phyloP scores from a whole-genome alignment of 2,329 filamentous ascomycete genomes.

The Diaporthe australafricana region DNA sequence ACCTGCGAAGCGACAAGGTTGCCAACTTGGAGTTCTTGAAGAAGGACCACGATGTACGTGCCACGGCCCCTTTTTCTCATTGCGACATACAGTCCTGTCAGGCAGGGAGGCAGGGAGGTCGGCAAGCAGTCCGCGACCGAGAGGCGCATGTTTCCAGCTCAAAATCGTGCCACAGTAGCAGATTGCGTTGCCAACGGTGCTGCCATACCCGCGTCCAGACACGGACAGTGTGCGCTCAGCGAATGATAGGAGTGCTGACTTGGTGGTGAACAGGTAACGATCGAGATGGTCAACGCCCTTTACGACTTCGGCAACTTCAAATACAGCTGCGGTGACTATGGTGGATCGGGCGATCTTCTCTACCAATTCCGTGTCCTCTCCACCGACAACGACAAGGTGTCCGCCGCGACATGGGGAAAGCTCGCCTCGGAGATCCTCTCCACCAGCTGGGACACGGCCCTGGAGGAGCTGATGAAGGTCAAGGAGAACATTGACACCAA shows the following conservation, averaged over 20 bases:
- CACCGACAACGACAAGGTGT: constrained; percentile 98
- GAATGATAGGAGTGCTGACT: constrained; percentile 33
- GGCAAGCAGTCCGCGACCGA: not conserved
- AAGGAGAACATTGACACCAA: constrained; percentile 93
- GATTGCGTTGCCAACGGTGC: not conserved
- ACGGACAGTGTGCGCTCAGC: constrained; percentile 3
- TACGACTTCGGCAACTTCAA: constrained; percentile 98
- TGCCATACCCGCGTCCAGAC: not conserved
- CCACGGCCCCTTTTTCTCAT: not conserved
- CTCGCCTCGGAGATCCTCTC: constrained; percentile 95
- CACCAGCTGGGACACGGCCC: constrained; percentile 92
- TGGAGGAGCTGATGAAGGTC: constrained; percentile 91
- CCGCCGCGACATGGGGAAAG: constrained; percentile 97
- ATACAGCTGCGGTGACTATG: constrained; percentile 97
- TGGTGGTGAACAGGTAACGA: constrained; percentile 71
- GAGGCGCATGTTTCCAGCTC: too few species aligned
- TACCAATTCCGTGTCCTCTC: constrained; percentile 99
- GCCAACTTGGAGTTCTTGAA: constrained; percentile 98
- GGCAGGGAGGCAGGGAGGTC: not conserved
- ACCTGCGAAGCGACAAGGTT: constrained; percentile 95
- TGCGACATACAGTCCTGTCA: too few species aligned
- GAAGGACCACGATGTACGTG: constrained; percentile 88
- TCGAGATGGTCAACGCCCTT: constrained; percentile 95
- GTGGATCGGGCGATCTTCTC: constrained; percentile 87
- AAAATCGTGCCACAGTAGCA: too few species aligned